Evolutionary conservation across 1,284 basidiomycete species (phyloP).

Genomic region (Sporisorium iseilematis-ciliati): DNA sequence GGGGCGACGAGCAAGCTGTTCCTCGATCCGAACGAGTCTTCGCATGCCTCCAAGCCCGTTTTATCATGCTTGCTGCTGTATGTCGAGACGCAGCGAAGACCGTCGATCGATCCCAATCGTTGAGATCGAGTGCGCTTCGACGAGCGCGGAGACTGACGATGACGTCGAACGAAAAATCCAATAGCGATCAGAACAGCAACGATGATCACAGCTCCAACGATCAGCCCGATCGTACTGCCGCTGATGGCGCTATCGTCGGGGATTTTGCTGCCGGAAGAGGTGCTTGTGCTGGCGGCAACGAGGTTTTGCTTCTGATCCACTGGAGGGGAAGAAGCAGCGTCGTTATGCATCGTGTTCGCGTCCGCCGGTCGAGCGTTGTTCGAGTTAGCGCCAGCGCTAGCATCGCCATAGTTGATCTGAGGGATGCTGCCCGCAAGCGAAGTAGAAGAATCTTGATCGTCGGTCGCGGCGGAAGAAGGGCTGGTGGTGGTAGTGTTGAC

Average conservation of each 20-base stretch:
- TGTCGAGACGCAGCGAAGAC: neutral
- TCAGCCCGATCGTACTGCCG: conserved; percentile 5
- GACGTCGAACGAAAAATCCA: conserved; percentile 11
- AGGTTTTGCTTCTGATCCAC: neutral
- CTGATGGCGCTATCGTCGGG: neutral
- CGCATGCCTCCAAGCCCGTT: neutral
- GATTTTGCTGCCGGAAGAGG: neutral
- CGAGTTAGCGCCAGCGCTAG: neutral
- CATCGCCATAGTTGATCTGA: conserved; percentile 9
- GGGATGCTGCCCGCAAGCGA: neutral
- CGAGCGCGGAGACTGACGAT: neutral
- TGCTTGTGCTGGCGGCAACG: neutral
- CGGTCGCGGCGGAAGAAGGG: conserved; percentile 1
- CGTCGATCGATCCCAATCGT: conserved; percentile 21
- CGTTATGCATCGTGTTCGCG: conserved; percentile 17
- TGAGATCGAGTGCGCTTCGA: conserved; percentile 1
- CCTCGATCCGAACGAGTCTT: conserved; percentile 10
- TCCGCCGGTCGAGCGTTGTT: neutral
- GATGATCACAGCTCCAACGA: neutral
- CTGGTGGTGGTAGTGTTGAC: neutral
- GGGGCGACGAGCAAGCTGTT: conserved; percentile 6
- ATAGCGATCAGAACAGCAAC: conserved; percentile 7
- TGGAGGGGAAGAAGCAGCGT: conserved; percentile 1
- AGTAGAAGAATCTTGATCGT: neutral
- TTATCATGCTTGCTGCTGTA: neutral